Evolutionary conservation across 192 early-diverging fungal species (phyloP), one percentile per base, ranked within the genome.

Genomic region (Coemansia sp.): DNA sequence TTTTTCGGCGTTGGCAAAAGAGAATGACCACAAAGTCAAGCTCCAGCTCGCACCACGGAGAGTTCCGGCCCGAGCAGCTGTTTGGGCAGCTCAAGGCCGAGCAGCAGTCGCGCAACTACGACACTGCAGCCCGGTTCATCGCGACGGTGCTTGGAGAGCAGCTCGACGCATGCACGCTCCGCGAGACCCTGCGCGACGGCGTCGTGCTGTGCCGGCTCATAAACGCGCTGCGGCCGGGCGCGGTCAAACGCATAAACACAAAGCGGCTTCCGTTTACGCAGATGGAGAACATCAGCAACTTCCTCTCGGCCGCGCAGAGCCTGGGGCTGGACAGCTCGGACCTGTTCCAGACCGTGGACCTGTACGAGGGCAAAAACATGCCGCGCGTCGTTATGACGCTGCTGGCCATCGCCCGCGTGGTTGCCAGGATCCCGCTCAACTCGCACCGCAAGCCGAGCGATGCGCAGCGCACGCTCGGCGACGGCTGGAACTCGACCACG

Each of bases 241-340:
- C 82, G 14, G 86, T 94, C 32, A 82, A 83, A 60, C 79, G 83
- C 61, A 89, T 94, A 54, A 88, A 86, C 65, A 77, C 79, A 40
- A 87, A 83, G 44, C 78, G 84, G 46, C 61, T 88, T 12, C 88
- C 92, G 14, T 94, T 94, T 69, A 76, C 88, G 24, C 86, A 90
- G 91, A 92, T 93, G 89, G 90, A 91, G 56, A 92, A 92, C 54
- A 91, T 91, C 35, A 71, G 77, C 61, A 86, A 87, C 63, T 92
- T 91, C 67, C 62, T 92, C 24, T 76, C 81, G 40, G 91, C 85
- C 11, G 88, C 87, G 44, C 84, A 69, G 44, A 73, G 86, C 77
- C 82, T 92, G 42, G 91, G 91, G 2, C 71, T 92, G 33, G 77
- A 88, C 44, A 86, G 83, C 54, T 80, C 84, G 16, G 88, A 91